phyloP scores from a whole-genome alignment of 257 asterid genomes.

The Nicotiana attenuata region DNA sequence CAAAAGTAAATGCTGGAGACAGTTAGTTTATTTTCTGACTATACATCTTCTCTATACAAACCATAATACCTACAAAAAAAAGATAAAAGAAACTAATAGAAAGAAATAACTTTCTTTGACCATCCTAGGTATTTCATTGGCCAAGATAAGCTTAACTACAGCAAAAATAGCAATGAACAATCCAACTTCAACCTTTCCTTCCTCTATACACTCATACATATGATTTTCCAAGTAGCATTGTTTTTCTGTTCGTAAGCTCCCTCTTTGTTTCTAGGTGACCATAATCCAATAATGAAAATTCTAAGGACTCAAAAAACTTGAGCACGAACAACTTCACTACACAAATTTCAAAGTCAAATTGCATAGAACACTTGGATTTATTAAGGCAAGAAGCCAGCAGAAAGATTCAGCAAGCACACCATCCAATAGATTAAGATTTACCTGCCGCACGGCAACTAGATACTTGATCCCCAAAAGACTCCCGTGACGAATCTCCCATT shows the following conservation, averaged over 20 bases:
- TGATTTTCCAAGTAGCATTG: neutral
- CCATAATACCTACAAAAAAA: neutral
- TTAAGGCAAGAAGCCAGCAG: neutral
- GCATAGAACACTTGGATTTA: neutral
- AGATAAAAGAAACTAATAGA: neutral
- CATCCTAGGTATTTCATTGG: neutral
- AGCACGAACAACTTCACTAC: neutral
- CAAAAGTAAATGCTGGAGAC: neutral
- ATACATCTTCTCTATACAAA: neutral
- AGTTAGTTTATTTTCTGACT: neutral
- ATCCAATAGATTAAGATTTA: constrained; percentile 17
- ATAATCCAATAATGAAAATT: neutral
- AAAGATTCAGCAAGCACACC: constrained; percentile 6
- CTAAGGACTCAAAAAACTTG: neutral
- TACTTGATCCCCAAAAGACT: constrained; percentile 96
- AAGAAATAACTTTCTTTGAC: neutral
- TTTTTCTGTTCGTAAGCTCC: neutral
- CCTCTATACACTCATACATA: neutral
- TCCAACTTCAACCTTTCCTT: neutral
- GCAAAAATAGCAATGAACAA: neutral
- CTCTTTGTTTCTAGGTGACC: neutral
- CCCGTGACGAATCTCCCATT: constrained; percentile 99
- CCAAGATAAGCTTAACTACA: neutral
- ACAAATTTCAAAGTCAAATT: neutral
- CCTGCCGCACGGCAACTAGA: constrained; percentile 98